Evolutionary conservation across 139 green algal genomes (phyloP), one percentile per base, ranked within the genome.

Genomic region (Nannochloris sp.): DNA sequence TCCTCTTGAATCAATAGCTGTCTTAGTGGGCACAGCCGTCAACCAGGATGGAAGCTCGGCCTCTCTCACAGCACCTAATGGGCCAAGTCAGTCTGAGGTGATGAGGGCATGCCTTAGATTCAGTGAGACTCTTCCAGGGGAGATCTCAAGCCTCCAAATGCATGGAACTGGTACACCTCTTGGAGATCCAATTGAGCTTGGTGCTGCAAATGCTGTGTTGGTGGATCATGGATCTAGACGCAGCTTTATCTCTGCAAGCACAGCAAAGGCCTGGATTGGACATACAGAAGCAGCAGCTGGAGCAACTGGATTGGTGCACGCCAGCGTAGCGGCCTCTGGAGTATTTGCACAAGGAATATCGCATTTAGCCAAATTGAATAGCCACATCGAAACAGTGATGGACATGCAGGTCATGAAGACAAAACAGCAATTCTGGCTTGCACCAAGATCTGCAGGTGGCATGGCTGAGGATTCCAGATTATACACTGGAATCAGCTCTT

Each of bases 201-300:
- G 67, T 2, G 65, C 62, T 0, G 59, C 59, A 1, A 71, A 72
- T 8, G 61, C 86, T 2, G 61, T 77, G 11, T 25, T 93, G 45
- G 50, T 80, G 1, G 76, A 87, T 16, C 77, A 62, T 58, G 11
- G 2, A 25, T 10, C 28, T 16, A 12, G 66, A 23, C 67, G 65
- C 0, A 64, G 79, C 10, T 59, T 49, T 0, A 14, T 79, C n/a
- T 40, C 65, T 9, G 71, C 61, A 20, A 63, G 51, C 61, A 92
- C 67, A 6, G 66, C 66, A 16, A 79, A 95, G 71, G 76, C 80
- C 12, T 70, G 67, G 31, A 48, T 86, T 13, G 89, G 88, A 6
- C 89, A 95, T 74, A 86, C 88, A 2, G 89, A 95, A 72, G 78
- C 86, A 3, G 77, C 79, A 0, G 88, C 89, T 2, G 89, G 89